Percentiles rank a stretch among this genome's conserved stretches.
Conservation (phyloP, 75 land plant species). For the Pinus taeda region DNA sequence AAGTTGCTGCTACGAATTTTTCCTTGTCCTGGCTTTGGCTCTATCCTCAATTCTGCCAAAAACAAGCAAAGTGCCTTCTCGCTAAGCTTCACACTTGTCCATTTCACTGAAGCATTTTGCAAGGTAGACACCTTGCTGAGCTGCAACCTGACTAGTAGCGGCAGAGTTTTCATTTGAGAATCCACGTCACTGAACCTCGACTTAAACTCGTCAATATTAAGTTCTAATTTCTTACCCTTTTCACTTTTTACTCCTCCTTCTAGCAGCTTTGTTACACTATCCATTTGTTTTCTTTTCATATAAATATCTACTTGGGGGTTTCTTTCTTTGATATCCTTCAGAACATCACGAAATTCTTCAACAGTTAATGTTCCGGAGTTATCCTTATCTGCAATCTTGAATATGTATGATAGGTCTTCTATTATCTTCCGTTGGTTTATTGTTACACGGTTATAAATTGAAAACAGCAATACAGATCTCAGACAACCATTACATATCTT, state of each 20-base stretch:
- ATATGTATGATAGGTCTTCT: slow-evolving; percentile 78
- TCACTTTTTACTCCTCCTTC: slow-evolving; percentile 31
- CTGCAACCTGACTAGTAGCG: slow-evolving; percentile 90
- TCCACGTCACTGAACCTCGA: slow-evolving; percentile 59
- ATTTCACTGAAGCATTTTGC: too few relatives aligned
- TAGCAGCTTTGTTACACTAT: slow-evolving; percentile 43
- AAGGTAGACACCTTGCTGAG: too few relatives aligned
- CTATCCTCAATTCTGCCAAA: too few relatives aligned
- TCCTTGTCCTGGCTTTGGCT: too few relatives aligned
- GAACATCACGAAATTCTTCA: slow-evolving; percentile 64
- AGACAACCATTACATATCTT: too few relatives aligned
- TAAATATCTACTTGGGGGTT: slow-evolving; percentile 89
- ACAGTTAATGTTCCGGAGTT: slow-evolving; percentile 72
- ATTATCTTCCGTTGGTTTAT: too few relatives aligned
- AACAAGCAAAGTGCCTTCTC: too few relatives aligned
- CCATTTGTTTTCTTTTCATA: slow-evolving; percentile 65
- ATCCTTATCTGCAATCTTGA: slow-evolving; percentile 80
- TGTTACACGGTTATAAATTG: too few relatives aligned
- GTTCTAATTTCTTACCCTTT: slow-evolving; percentile 27
- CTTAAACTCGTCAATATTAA: slow-evolving; percentile 80
- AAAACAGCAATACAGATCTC: too few relatives aligned
- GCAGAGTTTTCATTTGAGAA: slow-evolving; percentile 75
- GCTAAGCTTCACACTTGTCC: too few relatives aligned
- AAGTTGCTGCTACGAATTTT: too few relatives aligned
- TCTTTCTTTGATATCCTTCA: slow-evolving; percentile 58